Evolutionary conservation across 306 rosid species (phyloP).

Genomic region (Trichosanthes cucumerina): DNA sequence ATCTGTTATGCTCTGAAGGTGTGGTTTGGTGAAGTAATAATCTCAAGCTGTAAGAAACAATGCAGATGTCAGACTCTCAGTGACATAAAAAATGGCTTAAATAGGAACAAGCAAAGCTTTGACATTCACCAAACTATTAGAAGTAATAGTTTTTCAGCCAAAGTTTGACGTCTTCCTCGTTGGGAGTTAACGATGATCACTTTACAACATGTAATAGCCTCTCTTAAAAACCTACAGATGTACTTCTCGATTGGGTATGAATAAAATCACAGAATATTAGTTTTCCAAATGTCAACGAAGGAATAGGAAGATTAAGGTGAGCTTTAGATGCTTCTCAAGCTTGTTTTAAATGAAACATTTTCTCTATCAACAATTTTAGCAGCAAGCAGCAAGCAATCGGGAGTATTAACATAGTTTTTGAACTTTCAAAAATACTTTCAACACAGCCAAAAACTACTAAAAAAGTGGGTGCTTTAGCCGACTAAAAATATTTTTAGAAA

Average conservation of each 20-base stretch:
- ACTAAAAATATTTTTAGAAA: neutral
- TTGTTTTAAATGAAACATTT: neutral
- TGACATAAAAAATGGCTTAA: neutral
- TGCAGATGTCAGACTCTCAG: conserved; percentile 16
- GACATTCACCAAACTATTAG: neutral
- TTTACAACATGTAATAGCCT: neutral
- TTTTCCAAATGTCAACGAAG: neutral
- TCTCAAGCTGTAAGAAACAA: conserved; percentile 58
- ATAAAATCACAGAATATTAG: neutral
- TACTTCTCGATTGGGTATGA: neutral
- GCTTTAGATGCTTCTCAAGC: neutral
- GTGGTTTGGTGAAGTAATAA: conserved; percentile 61
- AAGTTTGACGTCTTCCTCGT: neutral
- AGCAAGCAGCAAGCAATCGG: neutral
- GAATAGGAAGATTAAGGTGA: neutral
- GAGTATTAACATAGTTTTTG: neutral
- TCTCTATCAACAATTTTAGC: neutral
- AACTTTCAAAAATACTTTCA: neutral
- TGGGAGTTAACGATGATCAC: neutral
- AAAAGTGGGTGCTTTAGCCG: neutral
- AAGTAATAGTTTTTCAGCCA: neutral
- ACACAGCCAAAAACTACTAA: neutral
- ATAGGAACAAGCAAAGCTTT: neutral
- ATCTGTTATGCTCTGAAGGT: conserved; percentile 48
- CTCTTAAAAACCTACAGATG: neutral